Evolutionary conservation across 2,329 filamentous ascomycete genomes (phyloP), one percentile per base, ranked within the genome.

Genomic region (Diaporthe vexans): DNA sequence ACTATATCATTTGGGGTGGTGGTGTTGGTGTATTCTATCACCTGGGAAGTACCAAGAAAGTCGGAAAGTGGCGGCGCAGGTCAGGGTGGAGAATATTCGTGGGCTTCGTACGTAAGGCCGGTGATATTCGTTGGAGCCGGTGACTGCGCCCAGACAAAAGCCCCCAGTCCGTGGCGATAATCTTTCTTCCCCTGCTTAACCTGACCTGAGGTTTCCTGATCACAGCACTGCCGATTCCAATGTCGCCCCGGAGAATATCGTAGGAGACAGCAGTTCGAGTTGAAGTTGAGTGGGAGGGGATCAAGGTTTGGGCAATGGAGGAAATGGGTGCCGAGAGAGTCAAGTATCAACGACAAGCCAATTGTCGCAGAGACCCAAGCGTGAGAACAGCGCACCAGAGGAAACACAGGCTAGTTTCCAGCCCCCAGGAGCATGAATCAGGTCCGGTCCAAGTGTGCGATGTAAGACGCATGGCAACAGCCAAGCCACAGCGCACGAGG

Each of bases 81-180:
- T 57, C 54, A 51, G 46, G 54, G 74, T 75, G 74, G 74, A 67
- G 72, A 73, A 57, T 69, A 74, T 46, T 75, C 72, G 72, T 73
- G 70, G 68, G 65, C 67, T 73, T 63, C 59, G 59, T 75, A 75
- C 74, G 74, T 75, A 74, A 74, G 58, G 46, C 63, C 48, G 48
- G 63, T 68, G 63, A 68, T 68, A 68, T 46, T 54, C 46, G 56
- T 63, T 52, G 40, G 69, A 52, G 10, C 69, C 33, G 26, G 40
- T 52, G 56, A 61, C 56, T 61, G 69, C 48, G 51, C 56, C 56
- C 56, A 59, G 54, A 48, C 56, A 51, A 59, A 59, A n/a, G 19
- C 40, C 46, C 69, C 69, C 69, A 52, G 58, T 51, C 4, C 29
- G 70, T 72, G 70, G 70, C 43, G 70, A 63, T 46, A 29, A 35